Percentiles rank a stretch among this genome's conserved stretches.
Evolutionary conservation across 2,329 filamentous ascomycete genomes (phyloP).

Genomic region (Emmonsiellopsis sp.): DNA sequence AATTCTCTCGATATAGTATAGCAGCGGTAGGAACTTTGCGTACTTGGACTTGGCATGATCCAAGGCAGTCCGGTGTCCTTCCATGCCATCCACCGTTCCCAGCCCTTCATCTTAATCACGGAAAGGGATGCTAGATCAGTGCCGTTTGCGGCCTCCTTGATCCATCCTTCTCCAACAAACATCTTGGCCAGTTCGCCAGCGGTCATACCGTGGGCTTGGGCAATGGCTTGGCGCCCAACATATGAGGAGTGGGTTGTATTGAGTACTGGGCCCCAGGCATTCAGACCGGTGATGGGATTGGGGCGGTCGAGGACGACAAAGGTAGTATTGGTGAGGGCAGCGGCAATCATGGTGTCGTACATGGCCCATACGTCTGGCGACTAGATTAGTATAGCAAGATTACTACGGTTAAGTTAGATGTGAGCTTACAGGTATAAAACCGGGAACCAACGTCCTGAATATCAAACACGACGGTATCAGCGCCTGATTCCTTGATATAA

Average conservation of each 20-base stretch:
- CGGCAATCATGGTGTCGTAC: conserved; percentile 3
- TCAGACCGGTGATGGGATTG: conserved; percentile 1
- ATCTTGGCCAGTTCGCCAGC: conserved; percentile 2
- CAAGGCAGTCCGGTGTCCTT: conserved; percentile 1
- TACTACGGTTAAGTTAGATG: no score
- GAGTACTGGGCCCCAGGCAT: conserved; percentile 1
- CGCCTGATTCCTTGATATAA: neutral
- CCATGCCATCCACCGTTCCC: conserved; percentile 2
- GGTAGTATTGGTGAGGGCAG: neutral
- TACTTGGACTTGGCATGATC: conserved; percentile 2
- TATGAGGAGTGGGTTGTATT: neutral
- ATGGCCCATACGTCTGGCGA: conserved; percentile 1
- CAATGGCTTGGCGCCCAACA: conserved; percentile 1
- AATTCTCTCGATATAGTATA: neutral
- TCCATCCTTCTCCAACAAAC: conserved; percentile 3
- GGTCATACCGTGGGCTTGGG: conserved; percentile 3
- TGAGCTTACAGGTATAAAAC: conserved; percentile 1
- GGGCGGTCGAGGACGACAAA: conserved; percentile 4
- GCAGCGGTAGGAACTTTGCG: neutral
- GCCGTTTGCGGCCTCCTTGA: conserved; percentile 2
- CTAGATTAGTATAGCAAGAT: neutral
- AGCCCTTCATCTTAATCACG: conserved; percentile 2
- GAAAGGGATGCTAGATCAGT: neutral
- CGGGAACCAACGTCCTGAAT: conserved; percentile 1
- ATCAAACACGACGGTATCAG: conserved; percentile 4